Base-by-base conservation (phyloP, 2,329 filamentous ascomycete species). In the Zarea fungicola region DNA sequence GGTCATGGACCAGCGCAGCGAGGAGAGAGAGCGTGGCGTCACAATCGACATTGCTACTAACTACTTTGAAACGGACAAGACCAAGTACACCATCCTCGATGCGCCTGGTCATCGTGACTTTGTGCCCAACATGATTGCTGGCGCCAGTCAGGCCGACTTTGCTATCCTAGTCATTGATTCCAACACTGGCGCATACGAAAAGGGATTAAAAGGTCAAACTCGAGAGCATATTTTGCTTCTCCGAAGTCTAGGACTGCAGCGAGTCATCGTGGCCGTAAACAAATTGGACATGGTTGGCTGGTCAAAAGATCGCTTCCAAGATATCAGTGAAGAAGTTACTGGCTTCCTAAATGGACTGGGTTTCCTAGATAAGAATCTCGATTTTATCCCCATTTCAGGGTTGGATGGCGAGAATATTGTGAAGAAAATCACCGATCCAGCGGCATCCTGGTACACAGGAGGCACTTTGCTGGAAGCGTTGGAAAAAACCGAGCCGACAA, bases 101-200 rank as follows among this genome's bases (percentile, higher is more conserved):
- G 92, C 93, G 0, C 93, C 93, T 0, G 93, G 93, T 0, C 93
- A 99, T 66, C 81, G 84, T 52, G 93, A 99, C 64, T 99, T 97
- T 62, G 90, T 99, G 18, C 93, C 93, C 1, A 99, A 96, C 65
- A 99, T 99, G 93, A 96, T 99, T 64, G 92, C 92, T 2, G 93
- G 93, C 13, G 90, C 92, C 4, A 93, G 88, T 51, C 92, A 96
- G 67, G 95, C 93, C 9, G 93, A 99, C 64, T 93, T 97, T 66
- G 93, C 91, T 0, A 86, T 99, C 1, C 74, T 99, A 3, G 93
- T 99, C 18, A 89, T 99, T 52, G 93, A 99, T 64, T 87, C 92
- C 5, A 85, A 87, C 50, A 89, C 82, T 0, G 93, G 92, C 28
- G 91, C 91, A 28, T 96, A 97, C 56, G 93, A 99, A 65, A 90